These are phyloP conservation scores for Allomyces macrogynus DNA, from an alignment of 192 early-diverging fungal species.

Conservation along the genomic window DNA sequence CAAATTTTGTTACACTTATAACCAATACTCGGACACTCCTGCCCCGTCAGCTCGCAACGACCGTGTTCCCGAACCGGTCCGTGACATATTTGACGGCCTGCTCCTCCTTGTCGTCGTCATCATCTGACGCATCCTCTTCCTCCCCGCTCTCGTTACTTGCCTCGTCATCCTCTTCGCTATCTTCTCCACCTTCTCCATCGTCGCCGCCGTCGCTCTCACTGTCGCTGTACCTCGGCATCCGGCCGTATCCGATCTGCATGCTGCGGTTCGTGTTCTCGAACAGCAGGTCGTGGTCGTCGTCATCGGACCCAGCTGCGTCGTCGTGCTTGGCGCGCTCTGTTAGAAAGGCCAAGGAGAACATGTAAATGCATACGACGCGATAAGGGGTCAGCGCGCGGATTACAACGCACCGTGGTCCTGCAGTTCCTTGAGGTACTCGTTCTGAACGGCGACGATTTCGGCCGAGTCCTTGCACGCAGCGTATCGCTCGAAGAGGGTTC, in stretches of 20 bases:
- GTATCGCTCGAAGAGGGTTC: constrained; percentile 55
- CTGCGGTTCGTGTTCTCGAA: constrained; percentile 7
- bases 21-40: too few relatives aligned
- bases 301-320: constrained; percentile 1
- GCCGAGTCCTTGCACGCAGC: constrained; percentile 47
- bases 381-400: constrained; percentile 1
- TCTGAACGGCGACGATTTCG: constrained; percentile 54
- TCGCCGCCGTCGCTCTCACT: constrained; percentile 1
- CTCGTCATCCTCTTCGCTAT: background rate
- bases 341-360: background rate
- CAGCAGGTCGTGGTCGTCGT: constrained; percentile 3
- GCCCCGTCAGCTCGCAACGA: too few relatives aligned
- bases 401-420: constrained; percentile 37
- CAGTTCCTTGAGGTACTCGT: constrained; percentile 55
- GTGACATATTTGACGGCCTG: too few relatives aligned
- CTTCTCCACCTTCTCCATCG: constrained; percentile 9
- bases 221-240: constrained; percentile 1
- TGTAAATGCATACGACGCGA: background rate
- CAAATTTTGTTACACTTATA: too few relatives aligned
- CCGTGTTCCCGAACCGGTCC: too few relatives aligned
- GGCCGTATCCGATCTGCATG: background rate
- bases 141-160: too few relatives aligned
- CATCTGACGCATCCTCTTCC: too few relatives aligned
- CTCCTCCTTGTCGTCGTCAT: too few relatives aligned
- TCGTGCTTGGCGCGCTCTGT: constrained; percentile 3